Evolutionary conservation across 2,329 filamentous ascomycete species (phyloP).

Genomic region (Venturia nashicola): DNA sequence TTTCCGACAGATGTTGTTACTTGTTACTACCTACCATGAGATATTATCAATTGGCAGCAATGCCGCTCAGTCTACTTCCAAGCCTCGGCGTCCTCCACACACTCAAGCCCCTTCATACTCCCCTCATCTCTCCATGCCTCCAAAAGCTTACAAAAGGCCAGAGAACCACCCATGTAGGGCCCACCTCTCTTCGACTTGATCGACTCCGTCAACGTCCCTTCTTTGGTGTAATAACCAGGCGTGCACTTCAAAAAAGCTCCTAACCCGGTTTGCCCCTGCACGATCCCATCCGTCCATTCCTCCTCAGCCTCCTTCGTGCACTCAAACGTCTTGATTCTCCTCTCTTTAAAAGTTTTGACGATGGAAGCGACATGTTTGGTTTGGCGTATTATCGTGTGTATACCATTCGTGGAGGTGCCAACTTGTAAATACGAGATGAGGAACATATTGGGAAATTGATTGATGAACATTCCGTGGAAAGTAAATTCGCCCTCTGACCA

Average conservation of each 20-base stretch:
- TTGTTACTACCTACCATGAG: background rate
- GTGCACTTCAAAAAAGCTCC: slow-evolving; percentile 28
- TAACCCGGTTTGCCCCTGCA: background rate
- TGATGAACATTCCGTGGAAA: slow-evolving; percentile 34
- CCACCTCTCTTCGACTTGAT: slow-evolving; percentile 15
- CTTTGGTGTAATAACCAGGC: slow-evolving; percentile 40
- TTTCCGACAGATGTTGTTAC: background rate
- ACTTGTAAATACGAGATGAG: slow-evolving; percentile 1
- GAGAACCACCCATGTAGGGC: slow-evolving; percentile 20
- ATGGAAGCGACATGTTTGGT: slow-evolving; percentile 1
- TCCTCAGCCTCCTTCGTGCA: slow-evolving; percentile 4
- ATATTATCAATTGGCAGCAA: background rate
- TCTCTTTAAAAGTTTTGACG: background rate
- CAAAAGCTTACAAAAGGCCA: slow-evolving; percentile 21
- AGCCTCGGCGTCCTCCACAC: background rate
- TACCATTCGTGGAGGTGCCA: slow-evolving; percentile 3
- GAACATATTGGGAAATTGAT: slow-evolving; percentile 9
- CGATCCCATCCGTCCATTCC: slow-evolving; percentile 8
- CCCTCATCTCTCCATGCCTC: slow-evolving; percentile 20
- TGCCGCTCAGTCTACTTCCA: background rate
- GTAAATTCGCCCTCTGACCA: slow-evolving; percentile 36
- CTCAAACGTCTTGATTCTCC: background rate
- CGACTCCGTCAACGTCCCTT: slow-evolving; percentile 20
- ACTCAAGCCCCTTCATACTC: slow-evolving; percentile 20
- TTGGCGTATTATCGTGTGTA: slow-evolving; percentile 6